phyloP scores from a whole-genome alignment of 116 monocot genomes.

The Trichopus zeylanicus region DNA sequence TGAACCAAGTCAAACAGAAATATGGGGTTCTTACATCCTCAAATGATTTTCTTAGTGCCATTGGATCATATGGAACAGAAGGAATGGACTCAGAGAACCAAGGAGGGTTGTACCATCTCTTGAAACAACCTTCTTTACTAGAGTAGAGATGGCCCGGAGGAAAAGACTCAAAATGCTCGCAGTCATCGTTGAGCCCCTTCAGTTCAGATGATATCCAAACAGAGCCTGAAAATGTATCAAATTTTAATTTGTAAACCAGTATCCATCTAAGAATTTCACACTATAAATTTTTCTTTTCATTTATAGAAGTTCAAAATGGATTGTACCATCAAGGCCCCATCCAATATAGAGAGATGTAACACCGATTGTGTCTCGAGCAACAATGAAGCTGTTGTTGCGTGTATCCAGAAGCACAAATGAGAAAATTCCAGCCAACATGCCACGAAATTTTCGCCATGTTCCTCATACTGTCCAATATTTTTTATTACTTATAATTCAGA shows the following conservation, averaged over 20 bases:
- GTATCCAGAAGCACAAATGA: slow-evolving; percentile 71
- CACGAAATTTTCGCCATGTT: slow-evolving; percentile 73
- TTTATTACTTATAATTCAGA: not conserved
- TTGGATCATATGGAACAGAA: slow-evolving; percentile 53
- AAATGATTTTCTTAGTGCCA: slow-evolving; percentile 70
- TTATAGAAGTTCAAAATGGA: too few species aligned
- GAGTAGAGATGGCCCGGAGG: slow-evolving; percentile 91
- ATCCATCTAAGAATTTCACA: too few species aligned
- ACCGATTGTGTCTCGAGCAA: slow-evolving; percentile 74
- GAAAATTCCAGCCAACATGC: slow-evolving; percentile 86
- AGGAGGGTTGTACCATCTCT: slow-evolving; percentile 75
- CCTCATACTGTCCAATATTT: slow-evolving; percentile 53
- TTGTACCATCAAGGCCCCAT: slow-evolving; percentile 67
- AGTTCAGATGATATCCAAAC: slow-evolving; percentile 94
- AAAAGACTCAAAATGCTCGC: slow-evolving; percentile 80
- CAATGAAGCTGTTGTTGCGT: slow-evolving; percentile 61
- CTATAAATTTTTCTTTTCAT: too few species aligned
- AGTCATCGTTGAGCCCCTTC: slow-evolving; percentile 86
- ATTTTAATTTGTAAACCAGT: too few species aligned
- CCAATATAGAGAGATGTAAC: slow-evolving; percentile 73
- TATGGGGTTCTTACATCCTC: slow-evolving; percentile 57
- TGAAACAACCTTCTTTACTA: slow-evolving; percentile 53
- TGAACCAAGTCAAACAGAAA: too few species aligned
- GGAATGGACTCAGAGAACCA: slow-evolving; percentile 78
- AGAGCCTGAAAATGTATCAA: slow-evolving; percentile 70